These are phyloP conservation scores for Melampsora americana DNA, from an alignment of 1,284 basidiomycete genomes.

Conservation along the genomic window DNA sequence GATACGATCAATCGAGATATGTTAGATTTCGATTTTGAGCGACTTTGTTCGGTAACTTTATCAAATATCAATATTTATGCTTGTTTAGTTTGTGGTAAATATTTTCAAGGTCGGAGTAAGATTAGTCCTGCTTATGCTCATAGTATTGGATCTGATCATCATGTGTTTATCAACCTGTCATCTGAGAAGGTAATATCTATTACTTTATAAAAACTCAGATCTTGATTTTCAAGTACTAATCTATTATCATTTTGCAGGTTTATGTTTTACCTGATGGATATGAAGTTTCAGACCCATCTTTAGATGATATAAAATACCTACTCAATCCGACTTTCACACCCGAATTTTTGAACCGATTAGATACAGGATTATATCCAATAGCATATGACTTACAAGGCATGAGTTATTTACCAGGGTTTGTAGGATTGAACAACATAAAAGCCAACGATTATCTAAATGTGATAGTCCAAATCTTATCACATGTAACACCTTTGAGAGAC, in stretches of 20 bases:
- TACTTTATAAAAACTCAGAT: slow-evolving; percentile 47
- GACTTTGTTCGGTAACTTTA: slow-evolving; percentile 91
- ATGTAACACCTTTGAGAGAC: slow-evolving; percentile 83
- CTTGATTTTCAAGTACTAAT: too few species aligned
- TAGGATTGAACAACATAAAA: slow-evolving; percentile 97
- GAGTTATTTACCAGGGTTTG: slow-evolving; percentile 85
- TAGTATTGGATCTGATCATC: slow-evolving; percentile 94
- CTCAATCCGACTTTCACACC: slow-evolving; percentile 74
- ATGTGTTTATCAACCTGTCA: slow-evolving; percentile 93
- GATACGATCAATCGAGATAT: slow-evolving; percentile 53
- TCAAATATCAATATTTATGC: slow-evolving; percentile 97
- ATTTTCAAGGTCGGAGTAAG: slow-evolving; percentile 93
- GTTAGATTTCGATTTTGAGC: slow-evolving; percentile 99
- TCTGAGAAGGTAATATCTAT: slow-evolving; percentile 70
- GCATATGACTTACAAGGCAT: slow-evolving; percentile 78
- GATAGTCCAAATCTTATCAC: slow-evolving; percentile 86
- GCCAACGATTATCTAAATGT: slow-evolving; percentile 97
- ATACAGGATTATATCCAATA: slow-evolving; percentile 49
- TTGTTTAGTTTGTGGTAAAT: slow-evolving; percentile 96
- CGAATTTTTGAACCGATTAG: slow-evolving; percentile 64
- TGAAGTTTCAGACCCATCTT: slow-evolving; percentile 85
- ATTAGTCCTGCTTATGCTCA: slow-evolving; percentile 93
- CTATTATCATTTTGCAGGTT: too few species aligned
- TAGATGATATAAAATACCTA: slow-evolving; percentile 89
- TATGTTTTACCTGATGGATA: slow-evolving; percentile 98